Evolutionary conservation across 805 yeast species (phyloP).

Genomic region (Groenewaldozyma salmanticensis): DNA sequence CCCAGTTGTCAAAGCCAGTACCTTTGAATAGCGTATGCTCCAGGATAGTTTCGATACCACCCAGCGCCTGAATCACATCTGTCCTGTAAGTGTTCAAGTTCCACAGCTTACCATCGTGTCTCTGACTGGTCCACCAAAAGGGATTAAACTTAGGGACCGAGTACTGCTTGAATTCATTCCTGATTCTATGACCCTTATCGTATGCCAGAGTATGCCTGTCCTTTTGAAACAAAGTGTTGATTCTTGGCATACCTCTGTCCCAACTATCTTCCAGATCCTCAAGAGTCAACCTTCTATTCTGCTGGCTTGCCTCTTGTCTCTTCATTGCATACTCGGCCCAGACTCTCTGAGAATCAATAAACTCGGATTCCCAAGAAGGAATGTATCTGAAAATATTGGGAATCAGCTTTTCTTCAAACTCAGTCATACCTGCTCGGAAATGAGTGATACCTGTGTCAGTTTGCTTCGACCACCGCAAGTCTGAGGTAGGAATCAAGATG

Average conservation of each 20-base stretch:
- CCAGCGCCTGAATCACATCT: conserved; percentile 93
- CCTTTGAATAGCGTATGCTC: conserved; percentile 94
- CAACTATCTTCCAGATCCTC: conserved; percentile 92
- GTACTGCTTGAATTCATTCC: conserved; percentile 69
- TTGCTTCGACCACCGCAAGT: conserved; percentile 81
- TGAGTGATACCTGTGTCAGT: conserved; percentile 93
- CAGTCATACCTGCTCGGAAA: conserved; percentile 89
- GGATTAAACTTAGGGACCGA: conserved; percentile 69
- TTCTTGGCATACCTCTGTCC: conserved; percentile 96
- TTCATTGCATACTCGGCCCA: conserved; percentile 96
- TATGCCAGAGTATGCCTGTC: conserved; percentile 91
- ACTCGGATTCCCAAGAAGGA: conserved; percentile 95
- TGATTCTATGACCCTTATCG: conserved; percentile 84
- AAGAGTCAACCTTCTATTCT: conserved; percentile 74
- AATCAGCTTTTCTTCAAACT: conserved; percentile 59
- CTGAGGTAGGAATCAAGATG: conserved; percentile 87
- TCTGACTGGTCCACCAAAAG: conserved; percentile 92
- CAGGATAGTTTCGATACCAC: conserved; percentile 92
- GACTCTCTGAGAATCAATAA: conserved; percentile 85
- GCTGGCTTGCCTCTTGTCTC: conserved; percentile 75
- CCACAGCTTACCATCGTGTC: conserved; percentile 96
- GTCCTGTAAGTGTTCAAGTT: conserved; percentile 84
- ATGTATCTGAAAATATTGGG: conserved; percentile 92
- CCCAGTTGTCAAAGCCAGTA: conserved; percentile 98
- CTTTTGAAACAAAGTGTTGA: conserved; percentile 88